Conservation (phyloP, 441 rosid genomes). For the Pelargonium citronellum region DNA sequence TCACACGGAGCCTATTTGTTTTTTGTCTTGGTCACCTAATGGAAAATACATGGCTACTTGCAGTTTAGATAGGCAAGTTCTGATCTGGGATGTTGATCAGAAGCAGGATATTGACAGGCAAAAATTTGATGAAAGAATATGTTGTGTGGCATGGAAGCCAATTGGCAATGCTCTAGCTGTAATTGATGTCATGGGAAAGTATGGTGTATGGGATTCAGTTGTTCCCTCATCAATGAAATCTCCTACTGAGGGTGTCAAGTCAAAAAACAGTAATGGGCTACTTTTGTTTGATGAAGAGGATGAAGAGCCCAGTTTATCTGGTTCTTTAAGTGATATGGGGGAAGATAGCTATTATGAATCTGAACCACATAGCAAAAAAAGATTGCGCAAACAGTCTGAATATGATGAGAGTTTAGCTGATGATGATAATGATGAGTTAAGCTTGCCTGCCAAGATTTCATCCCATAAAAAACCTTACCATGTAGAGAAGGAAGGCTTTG, state of each 20-base stretch:
- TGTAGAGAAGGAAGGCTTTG: constrained; percentile 36
- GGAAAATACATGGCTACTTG: constrained; percentile 91
- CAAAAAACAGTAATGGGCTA: constrained; percentile 64
- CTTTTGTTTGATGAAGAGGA: constrained; percentile 67
- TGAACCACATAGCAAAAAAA: constrained; percentile 56
- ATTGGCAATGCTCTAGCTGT: constrained; percentile 77
- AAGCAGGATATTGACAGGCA: constrained; percentile 84
- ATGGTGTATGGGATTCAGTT: constrained; percentile 84
- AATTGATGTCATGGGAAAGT: constrained; percentile 67
- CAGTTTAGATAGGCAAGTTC: constrained; percentile 72
- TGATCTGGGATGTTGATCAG: constrained; percentile 81
- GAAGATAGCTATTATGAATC: constrained; percentile 56
- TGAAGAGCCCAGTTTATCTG: constrained; percentile 42
- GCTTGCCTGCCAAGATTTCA: constrained; percentile 35
- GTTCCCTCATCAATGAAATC: constrained; percentile 88
- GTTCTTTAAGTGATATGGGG: constrained; percentile 58
- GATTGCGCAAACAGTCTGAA: constrained; percentile 49
- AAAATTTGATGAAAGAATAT: constrained; percentile 62
- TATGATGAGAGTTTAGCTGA: constrained; percentile 44
- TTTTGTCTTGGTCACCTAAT: constrained; percentile 79
- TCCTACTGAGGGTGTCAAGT: constrained; percentile 60
- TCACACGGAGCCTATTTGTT: constrained; percentile 64
- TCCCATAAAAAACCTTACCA: constrained; percentile 32
- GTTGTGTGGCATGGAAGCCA: constrained; percentile 89
- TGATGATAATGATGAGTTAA: constrained; percentile 36